Evolutionary conservation across 768 basidiomycete species (phyloP).

Genomic region (Panaeolus papilionaceus): DNA sequence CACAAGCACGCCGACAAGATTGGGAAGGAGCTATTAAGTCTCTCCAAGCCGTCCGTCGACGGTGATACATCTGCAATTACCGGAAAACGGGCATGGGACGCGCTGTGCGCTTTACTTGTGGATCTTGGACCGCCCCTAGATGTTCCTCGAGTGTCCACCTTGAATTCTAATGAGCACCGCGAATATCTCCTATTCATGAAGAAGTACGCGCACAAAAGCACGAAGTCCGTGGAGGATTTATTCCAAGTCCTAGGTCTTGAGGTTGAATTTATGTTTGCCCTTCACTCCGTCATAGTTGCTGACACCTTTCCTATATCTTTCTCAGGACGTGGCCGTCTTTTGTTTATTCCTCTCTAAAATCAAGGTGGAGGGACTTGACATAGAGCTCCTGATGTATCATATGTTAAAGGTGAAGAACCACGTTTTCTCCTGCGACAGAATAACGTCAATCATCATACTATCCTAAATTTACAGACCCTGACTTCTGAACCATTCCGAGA

Average conservation of each 20-base stretch:
- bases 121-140: conserved; percentile 77
- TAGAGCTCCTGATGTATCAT: conserved; percentile 79
- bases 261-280: conserved; percentile 43
- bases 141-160: conserved; percentile 62
- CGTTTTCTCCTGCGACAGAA: background rate
- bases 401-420: conserved; percentile 65
- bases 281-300: background rate
- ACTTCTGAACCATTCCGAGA: conserved; percentile 52
- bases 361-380: conserved; percentile 80
- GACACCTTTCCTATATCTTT: conserved; percentile 1
- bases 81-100: conserved; percentile 87
- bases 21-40: conserved; percentile 83
- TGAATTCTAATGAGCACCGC: conserved; percentile 56
- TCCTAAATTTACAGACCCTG: conserved; percentile 49
- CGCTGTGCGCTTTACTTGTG: conserved; percentile 77
- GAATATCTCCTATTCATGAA: conserved; percentile 74
- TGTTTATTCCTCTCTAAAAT: conserved; percentile 71
- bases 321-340: conserved; percentile 57
- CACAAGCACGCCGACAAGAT: conserved; percentile 87
- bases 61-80: conserved; percentile 60
- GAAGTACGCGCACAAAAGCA: conserved; percentile 65
- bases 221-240: conserved; percentile 66
- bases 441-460: background rate
- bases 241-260: conserved; percentile 63
- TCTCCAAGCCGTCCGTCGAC: conserved; percentile 63